Evolutionary conservation across 345 rosid genomes (phyloP), one percentile per base, ranked within the genome.

Genomic region (Atalantia buxifolia): DNA sequence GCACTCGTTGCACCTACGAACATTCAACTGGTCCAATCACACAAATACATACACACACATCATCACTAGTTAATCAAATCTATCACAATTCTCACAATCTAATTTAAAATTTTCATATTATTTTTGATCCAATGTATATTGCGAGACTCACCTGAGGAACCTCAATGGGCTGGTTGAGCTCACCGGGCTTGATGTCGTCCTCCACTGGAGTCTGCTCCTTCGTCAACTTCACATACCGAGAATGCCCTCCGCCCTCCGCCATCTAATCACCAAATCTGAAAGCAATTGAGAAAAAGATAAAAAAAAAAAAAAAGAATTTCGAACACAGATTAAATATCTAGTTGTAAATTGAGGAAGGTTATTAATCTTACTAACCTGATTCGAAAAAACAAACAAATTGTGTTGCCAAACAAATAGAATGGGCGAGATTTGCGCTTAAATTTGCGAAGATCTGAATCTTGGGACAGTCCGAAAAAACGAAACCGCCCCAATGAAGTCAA

Each of bases 81-180:
- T 2, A 59, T 38, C 7, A 10, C 6, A 60, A 53, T 6, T n/a
- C 10, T 30, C 30, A 48, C 7, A 66, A 30, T 10, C 19, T 19
- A 31, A 45, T n/a, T 22, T 50, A 33, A 71, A 71, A 7, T 0
- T 45, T 45, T 45, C 14, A 13, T 45, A 13, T 45, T 13, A 45
- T 13, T 45, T 45, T 45, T 13, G 0, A 13, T 45, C 50, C 4
- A 45, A 45, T 45, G 50, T 13, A 13, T 13, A 45, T 13, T 45
- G 50, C 18, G 18, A 45, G 50, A 13, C 18, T 28, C 64, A 96
- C 98, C 90, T 96, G 99, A 83, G 97, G 94, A 83, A 94, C 97
- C 30, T 92, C 91, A 76, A 96, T 89, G 7, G 99, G 99, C 83
- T 91, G 99, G 87, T 94, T 96, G 79, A 96, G 97, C 85, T 95